Conservation (phyloP, 2,329 filamentous ascomycete species). For the Chlorencoelia australis region DNA sequence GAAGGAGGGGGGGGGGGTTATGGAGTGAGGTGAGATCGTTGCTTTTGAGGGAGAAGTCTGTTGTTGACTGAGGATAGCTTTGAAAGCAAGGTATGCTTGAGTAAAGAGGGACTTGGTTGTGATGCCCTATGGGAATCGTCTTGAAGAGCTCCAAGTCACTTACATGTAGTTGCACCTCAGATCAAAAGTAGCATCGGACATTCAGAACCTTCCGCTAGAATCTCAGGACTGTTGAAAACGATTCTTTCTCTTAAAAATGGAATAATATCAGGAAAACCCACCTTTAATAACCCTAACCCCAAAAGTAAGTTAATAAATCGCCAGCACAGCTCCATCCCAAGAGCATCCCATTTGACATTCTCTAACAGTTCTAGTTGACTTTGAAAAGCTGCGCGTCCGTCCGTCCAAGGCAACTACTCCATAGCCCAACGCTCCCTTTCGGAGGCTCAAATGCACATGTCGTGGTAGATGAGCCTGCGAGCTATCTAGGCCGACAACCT, state of each 20-base stretch:
- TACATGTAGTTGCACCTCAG: not conserved
- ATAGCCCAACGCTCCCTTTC: slow-evolving; percentile 11
- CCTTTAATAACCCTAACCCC: slow-evolving; percentile 30
- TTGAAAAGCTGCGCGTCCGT: slow-evolving; percentile 27
- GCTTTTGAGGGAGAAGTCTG: too few species aligned
- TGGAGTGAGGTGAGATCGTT: too few species aligned
- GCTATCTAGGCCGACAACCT: too few species aligned
- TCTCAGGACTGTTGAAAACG: slow-evolving; percentile 31
- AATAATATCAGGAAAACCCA: slow-evolving; percentile 31
- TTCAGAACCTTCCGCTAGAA: slow-evolving; percentile 28
- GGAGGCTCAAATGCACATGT: slow-evolving; percentile 25
- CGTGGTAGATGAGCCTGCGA: not conserved
- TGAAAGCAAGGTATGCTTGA: too few species aligned
- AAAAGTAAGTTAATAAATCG: not conserved
- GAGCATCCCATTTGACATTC: slow-evolving; percentile 15
- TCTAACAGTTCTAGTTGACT: slow-evolving; percentile 3
- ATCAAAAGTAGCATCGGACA: slow-evolving; percentile 15
- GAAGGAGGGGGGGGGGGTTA: too few species aligned
- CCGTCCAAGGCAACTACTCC: slow-evolving; percentile 2
- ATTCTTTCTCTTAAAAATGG: slow-evolving; percentile 32
- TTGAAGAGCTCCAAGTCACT: too few species aligned
- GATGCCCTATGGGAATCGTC: too few species aligned
- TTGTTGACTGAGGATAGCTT: too few species aligned
- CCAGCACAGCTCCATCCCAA: too few species aligned
- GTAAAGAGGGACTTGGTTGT: too few species aligned